These are phyloP conservation scores for Alloascoidea hylecoeti DNA, from an alignment of 805 yeast species.

Conservation along the genomic window DNA sequence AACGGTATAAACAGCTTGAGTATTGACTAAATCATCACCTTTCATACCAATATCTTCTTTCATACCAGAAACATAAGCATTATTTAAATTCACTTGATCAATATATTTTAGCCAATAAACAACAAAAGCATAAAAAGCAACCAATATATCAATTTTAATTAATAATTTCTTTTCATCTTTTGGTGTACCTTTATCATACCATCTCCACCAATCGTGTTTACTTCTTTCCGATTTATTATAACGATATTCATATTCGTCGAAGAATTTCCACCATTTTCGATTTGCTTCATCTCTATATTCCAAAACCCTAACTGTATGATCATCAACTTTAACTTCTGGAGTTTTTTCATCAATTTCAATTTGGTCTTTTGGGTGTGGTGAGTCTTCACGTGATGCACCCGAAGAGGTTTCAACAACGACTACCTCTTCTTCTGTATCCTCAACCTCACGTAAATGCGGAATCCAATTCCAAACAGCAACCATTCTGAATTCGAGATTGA, in stretches of 20 bases:
- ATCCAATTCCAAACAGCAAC: neutral
- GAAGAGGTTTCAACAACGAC: too few species aligned
- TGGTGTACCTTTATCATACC: slow-evolving; percentile 38
- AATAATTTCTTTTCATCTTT: slow-evolving; percentile 30
- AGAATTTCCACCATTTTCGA: slow-evolving; percentile 24
- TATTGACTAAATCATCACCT: slow-evolving; percentile 47
- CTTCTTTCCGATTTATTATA: slow-evolving; percentile 16
- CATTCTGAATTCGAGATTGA: too few species aligned
- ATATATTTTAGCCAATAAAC: slow-evolving; percentile 59
- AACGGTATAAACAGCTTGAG: slow-evolving; percentile 41
- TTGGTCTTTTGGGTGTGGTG: too few species aligned
- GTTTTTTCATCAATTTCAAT: neutral
- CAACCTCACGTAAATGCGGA: neutral
- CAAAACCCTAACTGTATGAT: too few species aligned
- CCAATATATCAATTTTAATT: slow-evolving; percentile 37
- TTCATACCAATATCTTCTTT: slow-evolving; percentile 35
- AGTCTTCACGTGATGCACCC: too few species aligned
- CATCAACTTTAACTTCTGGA: too few species aligned
- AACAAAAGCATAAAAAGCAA: slow-evolving; percentile 41
- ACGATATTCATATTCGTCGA: slow-evolving; percentile 50
- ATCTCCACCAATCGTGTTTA: slow-evolving; percentile 33
- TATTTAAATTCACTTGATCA: slow-evolving; percentile 44
- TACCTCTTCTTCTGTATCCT: neutral
- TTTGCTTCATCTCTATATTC: slow-evolving; percentile 2
- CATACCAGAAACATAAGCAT: slow-evolving; percentile 58